Evolutionary conservation across 2,329 filamentous ascomycete species (phyloP), one percentile per base, ranked within the genome.

Genomic region (Penicillium sp.): DNA sequence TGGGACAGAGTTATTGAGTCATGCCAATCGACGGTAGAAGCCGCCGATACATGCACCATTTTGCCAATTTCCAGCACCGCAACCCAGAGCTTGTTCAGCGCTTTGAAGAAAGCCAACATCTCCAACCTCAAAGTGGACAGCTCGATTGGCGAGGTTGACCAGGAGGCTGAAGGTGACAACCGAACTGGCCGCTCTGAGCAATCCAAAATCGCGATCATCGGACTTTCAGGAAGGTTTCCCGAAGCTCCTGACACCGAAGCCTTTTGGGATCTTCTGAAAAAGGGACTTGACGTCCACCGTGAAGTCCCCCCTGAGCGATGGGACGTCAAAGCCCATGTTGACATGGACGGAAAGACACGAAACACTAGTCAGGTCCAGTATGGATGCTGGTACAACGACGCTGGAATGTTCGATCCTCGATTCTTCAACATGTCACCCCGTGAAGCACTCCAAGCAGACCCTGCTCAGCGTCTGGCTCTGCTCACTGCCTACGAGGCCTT

Each of bases 371-470:
- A 89, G 71, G 90, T 88, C 1, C 87, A 86, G 3, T 90, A 85
- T 63, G 89, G 89, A 14, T 90, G 88, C 75, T 92, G 86, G 75
- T 83, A 90, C 60, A 85, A 90, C 57, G 83, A 91, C 57, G 88
- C 89, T 0, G 88, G 88, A 51, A 78, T 88, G 45, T 93, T 93
- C 66, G 89, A 93, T 64, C 86, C 88, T n/a, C 81, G 87, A 1
- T 92, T 93, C 75, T 93, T 93, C 82, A 91, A 91, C 73, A 92
- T 93, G 86, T 92, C 88, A 34, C 88, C 89, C 5, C 84, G 88
- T 62, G 89, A 93, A 73, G 90, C 90, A 27, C 83, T 85, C 48
- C 88, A 92, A 67, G 91, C 88, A 1, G 89, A 93, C 68, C 90
- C 90, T 0, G 90, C 90, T 82, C 89, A 91, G 69, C 83, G 90